Evolutionary conservation across 2,329 filamentous ascomycete genomes (phyloP).

Genomic region (Aspergillus texensis): DNA sequence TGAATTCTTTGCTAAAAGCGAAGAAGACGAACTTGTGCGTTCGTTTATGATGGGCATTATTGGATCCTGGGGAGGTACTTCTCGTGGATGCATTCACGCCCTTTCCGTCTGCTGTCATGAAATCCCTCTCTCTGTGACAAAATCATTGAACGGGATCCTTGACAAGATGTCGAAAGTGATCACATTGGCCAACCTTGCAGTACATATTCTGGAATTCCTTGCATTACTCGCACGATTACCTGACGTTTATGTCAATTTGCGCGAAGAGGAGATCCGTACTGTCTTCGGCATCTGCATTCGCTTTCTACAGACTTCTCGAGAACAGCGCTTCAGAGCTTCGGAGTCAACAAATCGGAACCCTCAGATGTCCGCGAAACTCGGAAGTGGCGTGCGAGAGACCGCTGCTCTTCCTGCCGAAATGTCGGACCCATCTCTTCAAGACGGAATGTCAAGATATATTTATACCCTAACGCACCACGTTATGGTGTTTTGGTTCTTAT

Average conservation of each 20-base stretch:
- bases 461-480: slow-evolving; percentile 93
- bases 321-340: slow-evolving; percentile 48
- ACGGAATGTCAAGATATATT: slow-evolving; percentile 89
- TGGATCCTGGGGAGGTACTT: slow-evolving; percentile 79
- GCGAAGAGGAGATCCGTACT: slow-evolving; percentile 87
- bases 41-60: slow-evolving; percentile 81
- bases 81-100: slow-evolving; percentile 91
- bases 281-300: slow-evolving; percentile 95
- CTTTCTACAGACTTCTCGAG: slow-evolving; percentile 85
- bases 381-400: slow-evolving; percentile 49
- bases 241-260: slow-evolving; percentile 82
- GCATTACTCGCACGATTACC: slow-evolving; percentile 82
- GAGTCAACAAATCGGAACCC: slow-evolving; percentile 37
- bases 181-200: slow-evolving; percentile 85
- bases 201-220: slow-evolving; percentile 96
- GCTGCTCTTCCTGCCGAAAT: slow-evolving; percentile 31
- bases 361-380: slow-evolving; percentile 44
- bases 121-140: slow-evolving; percentile 82
- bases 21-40: slow-evolving; percentile 86
- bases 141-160: slow-evolving; percentile 80
- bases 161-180: slow-evolving; percentile 96
- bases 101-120: slow-evolving; percentile 95
- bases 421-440: slow-evolving; percentile 52
- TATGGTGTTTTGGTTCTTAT: slow-evolving; percentile 95
- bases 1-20: slow-evolving; percentile 76